Evolutionary conservation across 2,329 filamentous ascomycete species (phyloP).

Genomic region (Aaosphaeria pasadenensis): DNA sequence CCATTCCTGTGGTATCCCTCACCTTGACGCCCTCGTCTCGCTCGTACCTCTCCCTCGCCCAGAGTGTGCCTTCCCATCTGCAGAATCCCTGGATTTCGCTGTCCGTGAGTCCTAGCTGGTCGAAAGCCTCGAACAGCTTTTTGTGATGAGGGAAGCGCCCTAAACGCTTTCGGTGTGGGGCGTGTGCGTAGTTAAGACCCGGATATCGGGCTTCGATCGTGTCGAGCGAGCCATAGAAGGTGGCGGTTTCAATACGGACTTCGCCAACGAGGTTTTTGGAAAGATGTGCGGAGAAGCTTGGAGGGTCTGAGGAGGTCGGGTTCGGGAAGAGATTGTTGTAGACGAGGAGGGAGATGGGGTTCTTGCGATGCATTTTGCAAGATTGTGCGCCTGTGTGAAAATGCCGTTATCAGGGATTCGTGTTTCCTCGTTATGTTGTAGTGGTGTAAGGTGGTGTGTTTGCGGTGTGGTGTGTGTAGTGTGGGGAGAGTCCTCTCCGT

Average conservation of each 20-base stretch:
- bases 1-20: slow-evolving; percentile 68
- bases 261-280: slow-evolving; percentile 71
- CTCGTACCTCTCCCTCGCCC: slow-evolving; percentile 79
- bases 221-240: slow-evolving; percentile 76
- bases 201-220: slow-evolving; percentile 79
- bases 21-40: slow-evolving; percentile 69
- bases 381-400: slow-evolving; percentile 1
- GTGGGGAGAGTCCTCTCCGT: too few relatives aligned
- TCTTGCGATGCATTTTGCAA: slow-evolving; percentile 65
- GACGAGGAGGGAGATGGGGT: slow-evolving; percentile 67
- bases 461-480: too few relatives aligned
- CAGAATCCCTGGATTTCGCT: slow-evolving; percentile 70
- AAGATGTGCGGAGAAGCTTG: slow-evolving; percentile 68
- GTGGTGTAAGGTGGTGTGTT: background rate
- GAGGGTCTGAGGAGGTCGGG: slow-evolving; percentile 64
- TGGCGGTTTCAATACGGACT: slow-evolving; percentile 73
- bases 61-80: slow-evolving; percentile 79
- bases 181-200: slow-evolving; percentile 73
- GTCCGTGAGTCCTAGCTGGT: slow-evolving; percentile 64
- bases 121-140: slow-evolving; percentile 73
- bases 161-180: slow-evolving; percentile 72
- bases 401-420: too few relatives aligned
- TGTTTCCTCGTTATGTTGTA: too few relatives aligned
- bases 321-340: slow-evolving; percentile 72
- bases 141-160: slow-evolving; percentile 74